Base-by-base conservation (phyloP, 2,329 filamentous ascomycete genomes). In the Ramularia collo-cygni region DNA sequence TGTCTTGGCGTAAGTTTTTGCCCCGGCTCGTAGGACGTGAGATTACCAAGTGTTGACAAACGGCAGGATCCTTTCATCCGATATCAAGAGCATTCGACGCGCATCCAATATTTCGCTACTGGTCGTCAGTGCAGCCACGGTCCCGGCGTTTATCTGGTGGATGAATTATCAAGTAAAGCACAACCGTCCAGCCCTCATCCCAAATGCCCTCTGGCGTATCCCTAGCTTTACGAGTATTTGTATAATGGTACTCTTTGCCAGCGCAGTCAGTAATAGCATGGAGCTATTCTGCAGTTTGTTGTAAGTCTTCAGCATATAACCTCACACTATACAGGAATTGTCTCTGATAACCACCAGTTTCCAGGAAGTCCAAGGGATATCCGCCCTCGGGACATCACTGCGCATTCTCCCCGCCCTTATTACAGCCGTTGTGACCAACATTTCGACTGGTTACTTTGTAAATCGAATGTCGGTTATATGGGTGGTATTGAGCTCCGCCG, bases 121-220 rank as follows among this genome's bases (percentile, higher is more conserved):
- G 0, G 59, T 61, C 2, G 41, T 74, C 4, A 65, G 67, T 6
- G 42, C 68, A 2, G 45, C 62, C 4, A 47, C 68, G 2, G 55
- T 78, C 2, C 68, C 70, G 0, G 54, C 60, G 0, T 82, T 82
- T 52, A 59, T 72, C 30, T 55, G 60, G 8, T 81, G 77, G 77
- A 69, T 77, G 44, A 63, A 66, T 8, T 61, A 63, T 3, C 73
- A 71, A 35, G 69, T 71, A 31, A 62, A 59, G 10, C 53, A 56
- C 0, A 62, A 64, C 8, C 64, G 63, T 2, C 70, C 75, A 9
- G 75, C 76, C 1, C 56, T 83, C 4, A 79, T 83, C 12, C 78
- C 79, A 0, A 81, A 81, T 53, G 70, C 69, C 0, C 59, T 82
- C 0, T 82, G 78, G 79, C 67, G 61, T 9, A 79, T 76, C 29